phyloP scores from a whole-genome alignment of 2,329 filamentous ascomycete species.

The Gliomastix tumulicola region DNA sequence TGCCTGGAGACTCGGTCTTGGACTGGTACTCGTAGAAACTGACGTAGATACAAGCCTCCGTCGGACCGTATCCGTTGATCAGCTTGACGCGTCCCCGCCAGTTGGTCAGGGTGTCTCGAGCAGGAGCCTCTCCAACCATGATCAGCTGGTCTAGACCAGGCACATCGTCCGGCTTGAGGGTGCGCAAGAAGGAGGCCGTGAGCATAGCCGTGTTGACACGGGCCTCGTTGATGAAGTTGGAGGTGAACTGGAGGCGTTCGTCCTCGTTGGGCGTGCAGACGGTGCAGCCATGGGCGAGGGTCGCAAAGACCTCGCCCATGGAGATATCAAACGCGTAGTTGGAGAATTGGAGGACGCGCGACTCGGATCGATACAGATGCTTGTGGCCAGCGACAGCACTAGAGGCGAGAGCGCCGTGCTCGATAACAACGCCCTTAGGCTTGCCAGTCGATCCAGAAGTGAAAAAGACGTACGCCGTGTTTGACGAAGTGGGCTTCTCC shows the following conservation, averaged over 20 bases:
- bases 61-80: constrained; percentile 16
- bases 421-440: not conserved
- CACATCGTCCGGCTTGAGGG: constrained; percentile 3
- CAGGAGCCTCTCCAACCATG: constrained; percentile 10
- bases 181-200: constrained; percentile 1
- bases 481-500: not conserved
- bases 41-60: constrained; percentile 17
- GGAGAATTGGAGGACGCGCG: constrained; percentile 43
- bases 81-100: constrained; percentile 7
- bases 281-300: constrained; percentile 10
- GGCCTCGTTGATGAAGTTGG: constrained; percentile 4
- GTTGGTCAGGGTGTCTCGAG: constrained; percentile 5
- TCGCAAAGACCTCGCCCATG: constrained; percentile 18
- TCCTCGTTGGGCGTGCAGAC: constrained; percentile 12
- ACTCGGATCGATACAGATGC: too few species aligned
- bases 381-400: too few species aligned
- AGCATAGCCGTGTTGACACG: constrained; percentile 4
- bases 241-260: constrained; percentile 6
- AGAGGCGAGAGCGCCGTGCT: constrained; percentile 4
- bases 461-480: not conserved
- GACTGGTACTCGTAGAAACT: constrained; percentile 18
- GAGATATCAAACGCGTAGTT: constrained; percentile 43
- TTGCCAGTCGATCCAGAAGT: constrained; percentile 1
- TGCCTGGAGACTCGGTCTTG: not conserved
- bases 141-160: constrained; percentile 6